Base-by-base conservation (phyloP, 352 stramenopile species). In the Blastocystis sp. region DNA sequence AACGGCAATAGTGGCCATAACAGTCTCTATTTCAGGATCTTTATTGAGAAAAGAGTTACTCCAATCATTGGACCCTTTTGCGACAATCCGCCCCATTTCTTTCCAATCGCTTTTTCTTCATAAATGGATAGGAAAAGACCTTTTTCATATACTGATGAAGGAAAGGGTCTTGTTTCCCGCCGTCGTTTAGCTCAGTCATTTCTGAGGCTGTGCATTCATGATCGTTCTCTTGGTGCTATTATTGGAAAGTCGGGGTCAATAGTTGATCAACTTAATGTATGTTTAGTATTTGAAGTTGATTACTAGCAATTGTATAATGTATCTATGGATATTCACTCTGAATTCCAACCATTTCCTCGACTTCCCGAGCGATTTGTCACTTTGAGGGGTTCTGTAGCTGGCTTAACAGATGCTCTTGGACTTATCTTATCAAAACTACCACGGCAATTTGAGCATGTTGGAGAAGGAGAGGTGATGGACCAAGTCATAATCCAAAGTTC, bases 1-100 rank as follows among this genome's bases (percentile, higher is more conserved):
- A 78, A 78, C 66, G 44, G 66, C 66, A 56, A 78, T 78, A 22
- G 66, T 56, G n/a, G 66, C 66, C 66, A 78, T 78, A 57, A 35
- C 57, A 51, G 17, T 24, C n/a, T 53, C 66, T 33, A 53, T 59
- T 57, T 37, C 44, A 51, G 22, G 22, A 62, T 62, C 56, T 62
- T 33, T 17, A 33, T 3, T n/a, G 56, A 62, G 56, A 62, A 17
- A 13, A 62, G 56, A 62, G 5, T 5, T 7, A 62, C 27, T 62
- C 56, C 56, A 33, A n/a, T 5, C 2, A 33, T 62, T 33, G 51
- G 13, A 62, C 56, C 56, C 19, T 33, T 62, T 62, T n/a, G 3
- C 56, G 56, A 3, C 56, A 62, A 62, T 33, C 13, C 19, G 56
- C 19, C 56, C 56, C 13, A 3, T 33, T 62, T 62, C 15, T 33